Base-by-base conservation (phyloP, 2,329 filamentous ascomycete genomes). In the Cadophora sp. region DNA sequence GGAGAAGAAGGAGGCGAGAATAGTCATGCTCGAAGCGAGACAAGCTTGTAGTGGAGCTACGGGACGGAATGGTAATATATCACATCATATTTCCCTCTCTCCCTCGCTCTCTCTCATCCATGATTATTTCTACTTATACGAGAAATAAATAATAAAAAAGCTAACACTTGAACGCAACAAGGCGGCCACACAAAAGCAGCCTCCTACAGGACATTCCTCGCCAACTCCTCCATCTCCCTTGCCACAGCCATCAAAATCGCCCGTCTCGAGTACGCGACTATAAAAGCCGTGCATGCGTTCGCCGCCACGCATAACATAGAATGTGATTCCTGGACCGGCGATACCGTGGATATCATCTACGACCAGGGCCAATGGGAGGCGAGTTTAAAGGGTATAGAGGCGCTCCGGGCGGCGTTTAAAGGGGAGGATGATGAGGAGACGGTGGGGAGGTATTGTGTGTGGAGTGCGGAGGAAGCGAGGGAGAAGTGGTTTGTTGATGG, bases 281-380 rank as follows among this genome's bases (percentile, higher is more conserved):
- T 90, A 64, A 76, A 80, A 30, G 82, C 82, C n/a, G 82, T 87
- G 11, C 87, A 89, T 72, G 76, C 74, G 0, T 83, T 90, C 67
- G 84, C 85, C 0, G 73, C 75, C 5, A 76, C 81, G 20, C 76
- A 88, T 64, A 70, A 69, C 5, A 84, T 87, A 39, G 74, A 78
- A 13, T 82, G 85, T 72, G 87, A 89, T 71, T 83, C 81, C 27
- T 50, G 66, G 47, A 59, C 75, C 33, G 79, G 65, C 4, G 71
- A 72, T 20, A 67, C 62, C 13, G 59, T 77, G 53, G 78, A 81
- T 65, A 62, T 73, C 78, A 80, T 72, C 74, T 79, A 71, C 73
- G 76, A 64, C 72, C 72, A 43, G 70, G 73, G 8, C 69, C 74
- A 9, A 64, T 75, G 39, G 72, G 72, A 63, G 43, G 67, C 41